Evolutionary conservation across 2,329 filamentous ascomycete species (phyloP).

Genomic region (Davidsoniella australis): DNA sequence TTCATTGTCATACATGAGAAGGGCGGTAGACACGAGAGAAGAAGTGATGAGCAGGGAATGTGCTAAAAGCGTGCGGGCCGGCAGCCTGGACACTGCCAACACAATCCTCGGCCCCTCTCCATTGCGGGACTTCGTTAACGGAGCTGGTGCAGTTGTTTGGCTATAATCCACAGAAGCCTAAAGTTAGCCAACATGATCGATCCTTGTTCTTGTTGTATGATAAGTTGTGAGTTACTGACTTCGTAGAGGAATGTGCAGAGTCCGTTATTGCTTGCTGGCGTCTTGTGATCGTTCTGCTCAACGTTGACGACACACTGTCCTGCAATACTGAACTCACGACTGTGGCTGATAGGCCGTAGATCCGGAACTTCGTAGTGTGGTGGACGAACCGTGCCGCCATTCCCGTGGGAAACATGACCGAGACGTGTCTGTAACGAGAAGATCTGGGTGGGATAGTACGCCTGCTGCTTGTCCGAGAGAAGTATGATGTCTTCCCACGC

Average conservation of each 20-base stretch:
- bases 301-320: slow-evolving; percentile 26
- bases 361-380: slow-evolving; percentile 24
- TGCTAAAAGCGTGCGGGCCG: slow-evolving; percentile 29
- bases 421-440: slow-evolving; percentile 29
- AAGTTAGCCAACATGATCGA: neutral
- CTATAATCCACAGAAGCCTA: slow-evolving; percentile 17
- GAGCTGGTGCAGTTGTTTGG: slow-evolving; percentile 27
- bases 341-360: slow-evolving; percentile 20
- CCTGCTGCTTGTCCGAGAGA: slow-evolving; percentile 23
- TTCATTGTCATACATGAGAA: slow-evolving; percentile 27
- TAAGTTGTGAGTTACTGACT: slow-evolving; percentile 20
- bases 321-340: slow-evolving; percentile 25
- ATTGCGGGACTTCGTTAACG: slow-evolving; percentile 19
- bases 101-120: slow-evolving; percentile 22
- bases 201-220: neutral
- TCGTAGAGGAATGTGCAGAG: slow-evolving; percentile 37
- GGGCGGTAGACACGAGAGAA: slow-evolving; percentile 38
- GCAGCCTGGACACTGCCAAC: slow-evolving; percentile 22
- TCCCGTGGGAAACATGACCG: slow-evolving; percentile 2
- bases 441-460: slow-evolving; percentile 24
- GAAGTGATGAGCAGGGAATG: slow-evolving; percentile 40
- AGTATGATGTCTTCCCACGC: slow-evolving; percentile 33
- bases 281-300: slow-evolving; percentile 17
- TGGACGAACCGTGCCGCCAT: neutral
- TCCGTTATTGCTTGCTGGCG: slow-evolving; percentile 21